phyloP scores from a whole-genome alignment of 192 early-diverging fungal genomes.

The Haplosporangium gracile region DNA sequence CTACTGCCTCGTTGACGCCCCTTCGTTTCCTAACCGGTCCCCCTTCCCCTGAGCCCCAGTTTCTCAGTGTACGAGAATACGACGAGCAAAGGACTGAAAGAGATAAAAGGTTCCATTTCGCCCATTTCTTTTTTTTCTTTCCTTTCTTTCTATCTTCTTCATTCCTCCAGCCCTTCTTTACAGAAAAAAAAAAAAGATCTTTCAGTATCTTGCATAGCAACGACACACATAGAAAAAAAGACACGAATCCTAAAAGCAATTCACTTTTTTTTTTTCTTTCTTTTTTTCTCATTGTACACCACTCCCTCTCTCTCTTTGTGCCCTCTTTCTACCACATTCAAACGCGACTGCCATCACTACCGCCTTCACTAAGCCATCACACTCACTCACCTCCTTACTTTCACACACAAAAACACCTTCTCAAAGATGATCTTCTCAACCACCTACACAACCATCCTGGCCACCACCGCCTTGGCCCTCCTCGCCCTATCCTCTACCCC shows the following conservation, averaged over 20 bases:
- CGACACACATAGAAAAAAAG: neutral
- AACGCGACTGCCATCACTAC: neutral
- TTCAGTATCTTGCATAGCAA: neutral
- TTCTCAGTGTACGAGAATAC: neutral
- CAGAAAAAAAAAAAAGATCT: neutral
- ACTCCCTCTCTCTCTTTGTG: neutral
- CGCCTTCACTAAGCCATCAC: neutral
- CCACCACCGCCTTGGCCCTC: conserved; percentile 27
- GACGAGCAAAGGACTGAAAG: neutral
- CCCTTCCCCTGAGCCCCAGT: neutral
- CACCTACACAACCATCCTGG: conserved; percentile 26
- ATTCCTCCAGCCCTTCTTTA: neutral
- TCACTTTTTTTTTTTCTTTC: neutral
- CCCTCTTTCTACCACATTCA: neutral
- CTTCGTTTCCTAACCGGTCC: neutral
- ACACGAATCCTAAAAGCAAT: neutral
- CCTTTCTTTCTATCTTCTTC: neutral
- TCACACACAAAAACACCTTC: neutral
- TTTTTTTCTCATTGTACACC: neutral
- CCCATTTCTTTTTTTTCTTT: neutral
- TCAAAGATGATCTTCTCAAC: conserved; percentile 28
- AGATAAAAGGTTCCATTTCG: neutral
- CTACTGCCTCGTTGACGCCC: neutral
- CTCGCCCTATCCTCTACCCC: conserved; percentile 15
- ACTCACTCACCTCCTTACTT: neutral